Evolutionary conservation across 2,329 filamentous ascomycete species (phyloP).

Genomic region (Phoma sp.): DNA sequence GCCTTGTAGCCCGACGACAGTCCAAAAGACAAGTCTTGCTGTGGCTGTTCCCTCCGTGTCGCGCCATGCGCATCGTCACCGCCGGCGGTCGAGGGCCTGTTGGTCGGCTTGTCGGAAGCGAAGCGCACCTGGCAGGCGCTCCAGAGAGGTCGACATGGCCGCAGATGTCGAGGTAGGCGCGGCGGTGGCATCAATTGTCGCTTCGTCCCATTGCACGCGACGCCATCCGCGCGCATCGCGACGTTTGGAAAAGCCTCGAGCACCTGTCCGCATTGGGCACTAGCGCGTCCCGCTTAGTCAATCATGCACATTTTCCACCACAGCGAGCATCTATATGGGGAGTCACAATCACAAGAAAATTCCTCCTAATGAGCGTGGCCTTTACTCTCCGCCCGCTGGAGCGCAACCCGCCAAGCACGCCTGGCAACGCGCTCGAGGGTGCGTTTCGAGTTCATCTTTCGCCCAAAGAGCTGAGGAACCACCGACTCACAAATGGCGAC

Average conservation of each 20-base stretch:
- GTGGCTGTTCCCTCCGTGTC: not conserved
- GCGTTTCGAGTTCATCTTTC: conserved; percentile 67
- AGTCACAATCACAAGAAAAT: conserved; percentile 2
- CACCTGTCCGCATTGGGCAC: conserved; percentile 13
- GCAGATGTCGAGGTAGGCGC: conserved; percentile 51
- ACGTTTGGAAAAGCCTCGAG: conserved; percentile 29
- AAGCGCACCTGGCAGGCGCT: conserved; percentile 45
- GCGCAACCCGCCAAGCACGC: conserved; percentile 55
- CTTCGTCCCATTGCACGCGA: conserved; percentile 44
- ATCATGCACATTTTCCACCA: conserved; percentile 19
- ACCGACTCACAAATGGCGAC: conserved; percentile 66
- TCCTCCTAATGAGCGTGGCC: conserved; percentile 28
- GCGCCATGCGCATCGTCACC: conserved; percentile 17
- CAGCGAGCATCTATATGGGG: conserved; percentile 1
- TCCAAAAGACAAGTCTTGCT: not conserved
- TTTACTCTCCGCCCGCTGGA: conserved; percentile 64
- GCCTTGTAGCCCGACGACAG: not conserved
- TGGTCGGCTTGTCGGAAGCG: conserved; percentile 30
- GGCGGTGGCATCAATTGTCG: conserved; percentile 55
- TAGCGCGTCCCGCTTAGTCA: conserved; percentile 32
- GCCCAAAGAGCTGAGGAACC: conserved; percentile 61
- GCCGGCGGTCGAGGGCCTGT: conserved; percentile 18
- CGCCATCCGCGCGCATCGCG: conserved; percentile 11
- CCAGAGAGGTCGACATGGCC: conserved; percentile 54
- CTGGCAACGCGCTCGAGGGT: conserved; percentile 59